Evolutionary conservation across 768 basidiomycete species (phyloP), one percentile per base, ranked within the genome.

Genomic region (Panellus pusillus): DNA sequence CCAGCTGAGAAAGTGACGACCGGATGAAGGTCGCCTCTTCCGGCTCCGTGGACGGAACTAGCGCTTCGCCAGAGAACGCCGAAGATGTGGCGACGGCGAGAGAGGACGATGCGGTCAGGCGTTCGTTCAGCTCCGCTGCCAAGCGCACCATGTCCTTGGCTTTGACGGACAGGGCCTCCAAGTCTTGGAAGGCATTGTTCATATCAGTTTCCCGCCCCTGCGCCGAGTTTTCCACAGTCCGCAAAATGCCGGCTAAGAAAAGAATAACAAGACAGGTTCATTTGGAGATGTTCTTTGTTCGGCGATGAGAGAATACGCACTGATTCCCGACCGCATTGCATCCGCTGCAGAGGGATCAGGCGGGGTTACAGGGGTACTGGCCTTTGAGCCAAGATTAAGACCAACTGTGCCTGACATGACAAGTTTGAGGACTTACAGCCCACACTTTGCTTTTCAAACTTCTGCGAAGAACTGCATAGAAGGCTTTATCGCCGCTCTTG

Each of bases 81-180:
- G 41, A 19, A 6, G 52, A 15, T n/a, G 53, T 61, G 19, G 39
- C 60, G 8, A 57, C 63, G 18, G 50, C 55, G 17, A 50, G 60
- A 46, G 55, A 57, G 8, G 72, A 65, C 9, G 72, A 65, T 0
- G 80, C 79, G 7, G 86, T 85, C 20, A 97, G 76, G 57, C 83
- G 89, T 52, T 90, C 83, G 64, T 92, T 94, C 57, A 98, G 80
- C 35, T 95, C 88, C 47, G 86, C 87, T 3, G 96, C 94, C 19
- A 98, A 78, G 28, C 81, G 81, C 52, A 95, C 94, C 86, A 98
- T 96, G 61, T 95, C 93, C 59, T 84, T 87, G 1, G 94, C 93
- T 66, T 95, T 91, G 44, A 87, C 76, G 89, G 91, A 94, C 42
- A 98, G 72, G 0, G 87, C 88, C 66, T 98, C 93, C 31, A 98